A percentile compares a stretch with the other conserved stretches of the same genome.
Conservation (phyloP, 176 grass and related monocot species). For the Luzula sylvatica region DNA sequence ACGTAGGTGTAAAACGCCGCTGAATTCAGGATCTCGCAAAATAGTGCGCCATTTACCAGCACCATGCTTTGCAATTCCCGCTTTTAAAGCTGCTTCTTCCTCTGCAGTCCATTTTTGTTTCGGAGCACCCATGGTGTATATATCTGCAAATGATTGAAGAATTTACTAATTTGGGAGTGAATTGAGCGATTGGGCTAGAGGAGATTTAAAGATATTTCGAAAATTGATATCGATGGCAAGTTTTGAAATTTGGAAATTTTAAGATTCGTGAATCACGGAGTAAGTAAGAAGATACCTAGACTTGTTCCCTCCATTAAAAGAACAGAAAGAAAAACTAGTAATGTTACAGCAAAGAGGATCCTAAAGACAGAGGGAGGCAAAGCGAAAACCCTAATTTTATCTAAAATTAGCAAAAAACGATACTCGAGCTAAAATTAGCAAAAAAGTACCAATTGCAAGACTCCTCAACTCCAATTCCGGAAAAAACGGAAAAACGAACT, state of each 20-base stretch:
- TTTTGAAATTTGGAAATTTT: too few relatives aligned
- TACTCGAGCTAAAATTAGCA: constrained; percentile 9
- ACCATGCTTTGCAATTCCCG: constrained; percentile 73
- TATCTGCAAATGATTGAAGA: neutral
- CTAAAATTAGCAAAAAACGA: neutral
- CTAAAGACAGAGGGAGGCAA: too few relatives aligned
- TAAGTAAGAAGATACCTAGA: constrained; percentile 3
- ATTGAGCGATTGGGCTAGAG: too few relatives aligned
- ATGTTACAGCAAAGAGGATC: neutral
- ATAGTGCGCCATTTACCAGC: constrained; percentile 89
- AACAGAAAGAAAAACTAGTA: neutral
- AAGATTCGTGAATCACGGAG: too few relatives aligned
- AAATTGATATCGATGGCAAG: too few relatives aligned
- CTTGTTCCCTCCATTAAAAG: constrained; percentile 7
- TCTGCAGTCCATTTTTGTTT: constrained; percentile 95
- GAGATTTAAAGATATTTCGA: too few relatives aligned
- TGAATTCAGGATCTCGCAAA: constrained; percentile 65
- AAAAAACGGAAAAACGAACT: neutral
- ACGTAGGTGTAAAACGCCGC: constrained; percentile 38
- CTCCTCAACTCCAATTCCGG: neutral
- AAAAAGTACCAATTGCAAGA: neutral
- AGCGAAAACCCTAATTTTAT: constrained; percentile 5
- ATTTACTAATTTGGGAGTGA: too few relatives aligned
- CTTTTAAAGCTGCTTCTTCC: constrained; percentile 79
- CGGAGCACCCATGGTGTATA: constrained; percentile 57